Base-by-base conservation (phyloP, 2,329 filamentous ascomycete genomes). In the Penicillium decumbens region DNA sequence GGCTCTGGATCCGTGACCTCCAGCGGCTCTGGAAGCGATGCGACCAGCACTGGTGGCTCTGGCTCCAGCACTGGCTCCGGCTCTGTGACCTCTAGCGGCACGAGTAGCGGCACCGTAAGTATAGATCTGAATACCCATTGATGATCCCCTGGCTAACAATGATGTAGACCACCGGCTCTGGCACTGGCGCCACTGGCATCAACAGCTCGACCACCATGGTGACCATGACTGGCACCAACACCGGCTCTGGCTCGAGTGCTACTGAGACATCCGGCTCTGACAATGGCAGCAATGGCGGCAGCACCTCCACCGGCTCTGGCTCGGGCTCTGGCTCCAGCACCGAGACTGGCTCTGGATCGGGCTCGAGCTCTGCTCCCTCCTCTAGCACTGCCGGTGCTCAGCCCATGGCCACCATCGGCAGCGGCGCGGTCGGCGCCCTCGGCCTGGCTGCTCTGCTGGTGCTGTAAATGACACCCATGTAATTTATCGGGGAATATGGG, bases 391-490 rank as follows among this genome's bases (percentile, higher is more conserved):
- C 49, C 28, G 67, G 60, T 48, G 64, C 67, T 47, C 57, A 60
- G 52, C 57, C 62, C 43, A 64, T 65, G 49, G 59, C 66, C 35
- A 64, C 64, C 20, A 46, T 63, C 35, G 62, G 65, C 45, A 64
- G 56, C 37, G 66, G 65, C 49, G 65, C 63, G 37, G 62, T 65
- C 28, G 73, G 73, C 46, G 63, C 66, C 41, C 63, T 72, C 30
- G 74, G 73, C 54, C 58, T 76, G 29, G 71, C 68, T 47, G 74
- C 72, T 47, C 55, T 75, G 46, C 57, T 75, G 47, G 59, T 69
- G 25, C 61, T 74, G 58, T 75, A 70, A 67, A 58, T 42, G 41
- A 12, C 37, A n/a, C 20, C 27, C 12, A 20, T 30, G 23, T 51
- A 49, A 24, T 24, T 4, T 4, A 20, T 46, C 41, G 45, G 33